Conservation (phyloP, 2,329 filamentous ascomycete genomes). For the Fusarium sp. region DNA sequence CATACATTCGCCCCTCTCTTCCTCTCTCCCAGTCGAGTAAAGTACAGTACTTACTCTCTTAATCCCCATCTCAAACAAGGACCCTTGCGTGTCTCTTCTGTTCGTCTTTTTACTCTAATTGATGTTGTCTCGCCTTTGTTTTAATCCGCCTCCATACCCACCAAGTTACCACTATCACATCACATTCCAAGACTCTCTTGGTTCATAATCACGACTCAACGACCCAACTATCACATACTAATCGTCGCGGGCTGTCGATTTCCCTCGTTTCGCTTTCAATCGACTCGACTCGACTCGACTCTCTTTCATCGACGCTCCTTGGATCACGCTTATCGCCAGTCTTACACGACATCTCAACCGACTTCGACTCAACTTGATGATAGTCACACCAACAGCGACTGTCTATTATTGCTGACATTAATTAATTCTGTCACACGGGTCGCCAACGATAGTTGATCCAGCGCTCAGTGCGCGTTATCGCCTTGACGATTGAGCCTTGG, state of each 20-base stretch:
- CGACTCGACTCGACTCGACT: constrained; percentile 22
- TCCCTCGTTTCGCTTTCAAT: constrained; percentile 34
- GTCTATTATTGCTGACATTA: constrained; percentile 25
- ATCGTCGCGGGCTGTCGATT: constrained; percentile 47
- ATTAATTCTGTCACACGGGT: constrained; percentile 8
- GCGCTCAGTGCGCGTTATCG: constrained; percentile 45
- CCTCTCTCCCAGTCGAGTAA: constrained; percentile 13
- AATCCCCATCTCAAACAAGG: constrained; percentile 26
- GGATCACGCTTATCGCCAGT: constrained; percentile 18
- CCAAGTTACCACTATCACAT: constrained; percentile 16
- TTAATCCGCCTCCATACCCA: constrained; percentile 29
- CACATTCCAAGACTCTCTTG: constrained; percentile 15
- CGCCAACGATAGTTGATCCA: constrained; percentile 14
- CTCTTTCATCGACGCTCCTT: constrained; percentile 30
- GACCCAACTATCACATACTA: constrained; percentile 20
- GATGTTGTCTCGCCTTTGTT: constrained; percentile 29
- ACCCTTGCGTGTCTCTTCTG: constrained; percentile 24
- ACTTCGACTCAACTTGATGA: constrained; percentile 13
- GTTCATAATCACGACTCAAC: constrained; percentile 38
- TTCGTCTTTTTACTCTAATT: constrained; percentile 32
- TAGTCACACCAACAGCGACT: constrained; percentile 30
- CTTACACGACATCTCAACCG: constrained; percentile 9
- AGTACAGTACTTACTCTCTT: constrained; percentile 19
- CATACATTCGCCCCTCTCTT: constrained; percentile 19
- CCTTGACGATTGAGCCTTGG: constrained; percentile 25